These are phyloP conservation scores for Heritiera littoralis DNA, from an alignment of 345 rosid genomes.

Conservation along the genomic window DNA sequence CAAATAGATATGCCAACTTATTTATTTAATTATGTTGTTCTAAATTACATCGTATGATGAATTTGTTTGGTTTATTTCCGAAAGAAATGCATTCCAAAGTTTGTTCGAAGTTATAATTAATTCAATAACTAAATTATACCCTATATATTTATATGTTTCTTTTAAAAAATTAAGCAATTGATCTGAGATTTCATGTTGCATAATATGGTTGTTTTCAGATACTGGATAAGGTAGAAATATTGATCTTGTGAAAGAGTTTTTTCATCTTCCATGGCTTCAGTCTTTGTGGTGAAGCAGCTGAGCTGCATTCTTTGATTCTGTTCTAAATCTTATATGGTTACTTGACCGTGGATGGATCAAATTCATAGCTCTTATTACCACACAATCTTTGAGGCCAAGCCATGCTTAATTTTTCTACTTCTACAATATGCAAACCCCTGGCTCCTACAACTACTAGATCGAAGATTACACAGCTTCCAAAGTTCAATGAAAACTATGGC, in stretches of 20 bases:
- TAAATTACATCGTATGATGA: constrained; percentile 27
- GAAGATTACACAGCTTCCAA: not conserved
- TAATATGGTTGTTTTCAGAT: constrained; percentile 33
- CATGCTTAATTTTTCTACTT: not conserved
- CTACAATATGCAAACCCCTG: not conserved
- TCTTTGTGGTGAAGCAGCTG: not conserved
- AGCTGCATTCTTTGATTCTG: not conserved
- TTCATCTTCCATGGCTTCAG: not conserved
- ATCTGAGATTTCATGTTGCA: not conserved
- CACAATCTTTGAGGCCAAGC: not conserved
- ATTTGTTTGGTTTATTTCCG: constrained; percentile 56
- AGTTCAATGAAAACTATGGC: constrained; percentile 1
- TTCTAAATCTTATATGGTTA: not conserved
- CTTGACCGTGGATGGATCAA: not conserved
- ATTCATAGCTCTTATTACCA: not conserved
- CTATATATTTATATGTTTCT: not conserved
- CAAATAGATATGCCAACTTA: no score
- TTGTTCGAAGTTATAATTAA: not conserved
- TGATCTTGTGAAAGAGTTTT: not conserved
- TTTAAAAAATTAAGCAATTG: not conserved
- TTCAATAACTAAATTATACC: not conserved
- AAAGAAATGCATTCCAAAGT: constrained; percentile 65
- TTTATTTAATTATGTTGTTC: no score
- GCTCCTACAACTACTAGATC: not conserved
- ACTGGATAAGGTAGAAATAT: constrained; percentile 64